These are phyloP conservation scores for Diaporthe aspalathi DNA, from an alignment of 2,329 filamentous ascomycete species.

Conservation along the genomic window DNA sequence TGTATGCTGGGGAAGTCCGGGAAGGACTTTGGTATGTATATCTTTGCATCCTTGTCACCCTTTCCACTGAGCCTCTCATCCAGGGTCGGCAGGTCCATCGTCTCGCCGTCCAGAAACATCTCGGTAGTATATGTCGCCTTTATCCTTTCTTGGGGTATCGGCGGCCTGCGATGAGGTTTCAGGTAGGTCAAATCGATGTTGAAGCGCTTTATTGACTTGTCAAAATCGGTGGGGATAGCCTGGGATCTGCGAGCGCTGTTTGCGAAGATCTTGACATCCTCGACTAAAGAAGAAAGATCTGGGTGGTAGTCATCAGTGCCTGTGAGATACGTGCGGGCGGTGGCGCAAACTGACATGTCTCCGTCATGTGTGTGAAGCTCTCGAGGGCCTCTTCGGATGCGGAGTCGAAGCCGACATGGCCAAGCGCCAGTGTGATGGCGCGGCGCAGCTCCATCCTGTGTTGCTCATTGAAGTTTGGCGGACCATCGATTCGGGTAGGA, in stretches of 20 bases:
- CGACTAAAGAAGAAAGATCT: slow-evolving; percentile 64
- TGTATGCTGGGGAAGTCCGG: slow-evolving; percentile 73
- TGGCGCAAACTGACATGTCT: slow-evolving; percentile 62
- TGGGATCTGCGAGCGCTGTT: slow-evolving; percentile 62
- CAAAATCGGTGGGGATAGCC: slow-evolving; percentile 68
- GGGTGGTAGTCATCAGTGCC: slow-evolving; percentile 32
- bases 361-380: slow-evolving; percentile 65
- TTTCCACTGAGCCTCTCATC: slow-evolving; percentile 69
- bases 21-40: slow-evolving; percentile 69
- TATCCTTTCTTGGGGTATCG: slow-evolving; percentile 56
- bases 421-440: slow-evolving; percentile 65
- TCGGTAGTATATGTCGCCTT: slow-evolving; percentile 52
- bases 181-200: slow-evolving; percentile 64
- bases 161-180: slow-evolving; percentile 67
- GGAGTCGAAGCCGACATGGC: slow-evolving; percentile 69
- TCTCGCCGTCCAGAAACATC: slow-evolving; percentile 51
- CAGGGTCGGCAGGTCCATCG: slow-evolving; percentile 57
- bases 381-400: slow-evolving; percentile 68
- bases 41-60: slow-evolving; percentile 64
- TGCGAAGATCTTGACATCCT: slow-evolving; percentile 60
- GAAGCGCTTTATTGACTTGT: slow-evolving; percentile 62
- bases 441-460: slow-evolving; percentile 61
- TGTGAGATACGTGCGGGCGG: background rate
- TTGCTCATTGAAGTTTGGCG: slow-evolving; percentile 45
- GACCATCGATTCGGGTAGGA: slow-evolving; percentile 23